phyloP scores from a whole-genome alignment of 306 rosid genomes.

The Castanospermum australe region DNA sequence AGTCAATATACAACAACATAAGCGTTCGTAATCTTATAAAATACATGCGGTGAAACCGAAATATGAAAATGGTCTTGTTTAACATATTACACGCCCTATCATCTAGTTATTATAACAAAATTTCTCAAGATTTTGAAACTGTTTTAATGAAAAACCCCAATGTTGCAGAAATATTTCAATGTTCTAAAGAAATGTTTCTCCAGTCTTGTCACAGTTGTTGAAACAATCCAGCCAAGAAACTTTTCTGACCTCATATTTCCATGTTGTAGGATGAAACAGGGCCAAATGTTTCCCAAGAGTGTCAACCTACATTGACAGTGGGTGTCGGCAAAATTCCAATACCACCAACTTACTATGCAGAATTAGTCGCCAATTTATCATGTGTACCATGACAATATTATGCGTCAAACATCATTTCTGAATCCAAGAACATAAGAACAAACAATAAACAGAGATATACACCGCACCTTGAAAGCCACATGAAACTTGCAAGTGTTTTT shows the following conservation, averaged over 20 bases:
- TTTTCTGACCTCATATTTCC: not conserved
- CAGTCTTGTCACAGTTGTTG: slow-evolving; percentile 19
- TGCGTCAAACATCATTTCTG: not conserved
- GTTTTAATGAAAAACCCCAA: not conserved
- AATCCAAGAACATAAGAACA: not conserved
- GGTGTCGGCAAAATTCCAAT: not conserved
- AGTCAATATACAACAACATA: not conserved
- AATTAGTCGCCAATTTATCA: not conserved
- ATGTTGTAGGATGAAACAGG: not conserved
- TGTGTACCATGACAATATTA: not conserved
- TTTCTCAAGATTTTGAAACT: not conserved
- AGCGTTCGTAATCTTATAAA: not conserved
- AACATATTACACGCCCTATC: not conserved
- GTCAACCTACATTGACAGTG: not conserved
- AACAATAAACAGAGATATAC: not conserved
- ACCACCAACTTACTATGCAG: not conserved
- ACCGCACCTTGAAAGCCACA: slow-evolving; percentile 87
- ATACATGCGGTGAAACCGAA: not conserved
- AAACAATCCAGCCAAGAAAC: not conserved
- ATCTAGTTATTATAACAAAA: not conserved
- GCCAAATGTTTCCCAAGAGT: slow-evolving; percentile 7
- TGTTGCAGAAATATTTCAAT: not conserved
- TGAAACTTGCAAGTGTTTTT: slow-evolving; percentile 76
- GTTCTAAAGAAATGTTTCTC: not conserved
- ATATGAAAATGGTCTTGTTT: slow-evolving; percentile 1